Conservation (phyloP, 371 early-diverging fungal genomes). For the Choanephora cucurbitarum region DNA sequence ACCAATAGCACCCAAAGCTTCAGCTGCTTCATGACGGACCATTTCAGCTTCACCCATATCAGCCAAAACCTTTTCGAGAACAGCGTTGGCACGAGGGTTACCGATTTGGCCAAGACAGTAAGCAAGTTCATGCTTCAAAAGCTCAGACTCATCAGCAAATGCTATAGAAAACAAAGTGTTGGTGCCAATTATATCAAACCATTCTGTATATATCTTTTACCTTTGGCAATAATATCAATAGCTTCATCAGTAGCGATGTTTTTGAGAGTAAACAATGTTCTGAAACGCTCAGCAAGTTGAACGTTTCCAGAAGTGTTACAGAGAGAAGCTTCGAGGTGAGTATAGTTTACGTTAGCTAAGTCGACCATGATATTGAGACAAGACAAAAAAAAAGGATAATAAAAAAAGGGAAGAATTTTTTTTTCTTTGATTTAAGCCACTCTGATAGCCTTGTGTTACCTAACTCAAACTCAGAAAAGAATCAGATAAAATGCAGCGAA, state of each 20-base stretch:
- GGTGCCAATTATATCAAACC: background rate
- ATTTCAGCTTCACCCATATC: conserved; percentile 86
- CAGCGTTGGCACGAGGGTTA: conserved; percentile 77
- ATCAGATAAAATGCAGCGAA: too few species aligned
- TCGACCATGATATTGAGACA: conserved; percentile 14
- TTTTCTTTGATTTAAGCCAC: conserved; percentile 1
- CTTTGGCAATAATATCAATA: conserved; percentile 84
- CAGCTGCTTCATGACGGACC: conserved; percentile 99
- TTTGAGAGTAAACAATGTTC: conserved; percentile 96
- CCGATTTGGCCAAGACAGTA: conserved; percentile 99
- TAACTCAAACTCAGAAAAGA: too few species aligned
- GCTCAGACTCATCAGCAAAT: conserved; percentile 86
- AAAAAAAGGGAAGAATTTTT: background rate
- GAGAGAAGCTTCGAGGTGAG: conserved; percentile 55
- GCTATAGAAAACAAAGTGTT: conserved; percentile 37
- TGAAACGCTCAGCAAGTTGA: conserved; percentile 83
- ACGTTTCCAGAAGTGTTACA: conserved; percentile 62
- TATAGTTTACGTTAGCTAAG: conserved; percentile 35
- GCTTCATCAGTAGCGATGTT: conserved; percentile 77
- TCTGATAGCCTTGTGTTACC: too few species aligned
- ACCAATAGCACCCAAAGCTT: conserved; percentile 96
- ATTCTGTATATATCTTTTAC: conserved; percentile 47
- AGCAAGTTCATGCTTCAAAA: conserved; percentile 98
- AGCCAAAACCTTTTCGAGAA: conserved; percentile 71
- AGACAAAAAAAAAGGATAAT: background rate